Evolutionary conservation across 148 eudicot genomes (phyloP).

Genomic region (Arbutus unedo): DNA sequence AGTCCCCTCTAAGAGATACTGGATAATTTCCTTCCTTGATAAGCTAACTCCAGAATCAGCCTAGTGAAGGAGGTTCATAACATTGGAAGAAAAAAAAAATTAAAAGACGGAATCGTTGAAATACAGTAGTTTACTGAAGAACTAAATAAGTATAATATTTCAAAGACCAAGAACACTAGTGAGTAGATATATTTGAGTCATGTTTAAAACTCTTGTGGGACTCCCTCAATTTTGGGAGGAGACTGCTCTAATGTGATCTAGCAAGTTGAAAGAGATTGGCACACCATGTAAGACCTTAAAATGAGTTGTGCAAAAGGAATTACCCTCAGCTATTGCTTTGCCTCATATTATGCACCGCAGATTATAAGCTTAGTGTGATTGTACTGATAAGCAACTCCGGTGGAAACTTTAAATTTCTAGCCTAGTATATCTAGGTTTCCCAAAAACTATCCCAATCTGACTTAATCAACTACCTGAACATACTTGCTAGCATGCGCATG

Average conservation of each 20-base stretch:
- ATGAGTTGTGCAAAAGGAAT: neutral
- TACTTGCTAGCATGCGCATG: neutral
- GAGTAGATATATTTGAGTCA: neutral
- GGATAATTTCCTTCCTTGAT: slow-evolving; percentile 57
- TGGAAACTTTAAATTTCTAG: neutral
- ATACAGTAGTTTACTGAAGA: neutral
- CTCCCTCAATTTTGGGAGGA: neutral
- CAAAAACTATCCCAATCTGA: neutral
- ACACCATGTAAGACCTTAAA: neutral
- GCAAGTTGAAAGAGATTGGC: neutral
- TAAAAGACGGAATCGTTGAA: neutral
- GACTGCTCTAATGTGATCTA: neutral
- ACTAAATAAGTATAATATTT: neutral
- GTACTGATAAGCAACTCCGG: neutral
- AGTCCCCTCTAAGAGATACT: slow-evolving; percentile 65
- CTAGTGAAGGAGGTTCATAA: slow-evolving; percentile 32
- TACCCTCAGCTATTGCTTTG: neutral
- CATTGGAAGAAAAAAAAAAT: neutral
- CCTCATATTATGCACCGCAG: neutral
- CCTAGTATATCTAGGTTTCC: neutral
- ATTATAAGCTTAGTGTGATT: neutral
- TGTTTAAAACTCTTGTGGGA: neutral
- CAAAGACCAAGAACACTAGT: neutral
- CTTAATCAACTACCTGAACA: neutral
- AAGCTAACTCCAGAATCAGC: slow-evolving; percentile 55